Percentiles rank a stretch among this genome's conserved stretches.
These are phyloP conservation scores for Smittium culicis DNA, from an alignment of 371 early-diverging fungal genomes.

Conservation along the genomic window DNA sequence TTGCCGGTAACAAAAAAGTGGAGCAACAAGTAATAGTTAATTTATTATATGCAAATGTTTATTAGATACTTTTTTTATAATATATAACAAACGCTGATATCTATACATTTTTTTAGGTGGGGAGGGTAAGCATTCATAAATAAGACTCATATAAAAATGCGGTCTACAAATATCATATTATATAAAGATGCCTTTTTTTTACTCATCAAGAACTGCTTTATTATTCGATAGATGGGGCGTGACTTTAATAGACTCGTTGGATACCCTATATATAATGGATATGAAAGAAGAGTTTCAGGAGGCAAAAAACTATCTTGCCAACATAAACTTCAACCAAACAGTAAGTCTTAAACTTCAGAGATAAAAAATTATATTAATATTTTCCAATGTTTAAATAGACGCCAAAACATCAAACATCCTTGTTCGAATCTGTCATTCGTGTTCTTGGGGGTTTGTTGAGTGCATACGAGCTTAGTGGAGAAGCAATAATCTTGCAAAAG, in stretches of 20 bases:
- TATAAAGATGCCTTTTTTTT: too few species aligned
- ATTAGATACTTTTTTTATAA: too few species aligned
- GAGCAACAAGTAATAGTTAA: slow-evolving; percentile 1
- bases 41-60: too few species aligned
- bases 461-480: slow-evolving; percentile 57
- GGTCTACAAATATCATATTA: slow-evolving; percentile 1
- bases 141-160: too few species aligned
- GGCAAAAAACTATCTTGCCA: slow-evolving; percentile 46
- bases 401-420: slow-evolving; percentile 43
- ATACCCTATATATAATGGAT: slow-evolving; percentile 69
- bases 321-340: slow-evolving; percentile 18
- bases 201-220: too few species aligned
- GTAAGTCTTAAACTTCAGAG: not conserved
- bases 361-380: not conserved
- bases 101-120: too few species aligned
- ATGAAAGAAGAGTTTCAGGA: slow-evolving; percentile 50
- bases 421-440: slow-evolving; percentile 90
- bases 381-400: slow-evolving; percentile 22
- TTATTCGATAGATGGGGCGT: not conserved
- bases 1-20: slow-evolving; percentile 16
- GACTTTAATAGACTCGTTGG: slow-evolving; percentile 46
- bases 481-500: slow-evolving; percentile 45
- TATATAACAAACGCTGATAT: too few species aligned
- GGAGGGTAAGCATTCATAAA: too few species aligned
- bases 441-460: slow-evolving; percentile 77